Evolutionary conservation across 441 rosid species (phyloP).

Genomic region (Syzygium syzygioides): DNA sequence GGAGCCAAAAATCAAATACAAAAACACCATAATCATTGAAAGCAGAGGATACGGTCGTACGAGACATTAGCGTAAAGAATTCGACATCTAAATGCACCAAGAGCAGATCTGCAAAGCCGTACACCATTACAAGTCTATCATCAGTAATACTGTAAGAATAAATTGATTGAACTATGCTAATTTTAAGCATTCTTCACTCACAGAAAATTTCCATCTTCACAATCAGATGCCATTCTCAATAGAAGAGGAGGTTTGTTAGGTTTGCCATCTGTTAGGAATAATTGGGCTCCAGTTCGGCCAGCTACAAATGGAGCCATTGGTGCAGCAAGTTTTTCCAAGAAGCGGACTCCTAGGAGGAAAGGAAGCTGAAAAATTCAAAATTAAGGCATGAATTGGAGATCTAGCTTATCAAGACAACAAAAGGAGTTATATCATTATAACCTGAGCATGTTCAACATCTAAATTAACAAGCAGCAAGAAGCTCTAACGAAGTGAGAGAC

Average conservation of each 20-base stretch:
- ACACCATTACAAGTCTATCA: not conserved
- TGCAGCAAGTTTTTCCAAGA: slow-evolving; percentile 73
- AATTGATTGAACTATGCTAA: not conserved
- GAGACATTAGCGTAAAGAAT: slow-evolving; percentile 82
- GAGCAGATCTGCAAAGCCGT: slow-evolving; percentile 50
- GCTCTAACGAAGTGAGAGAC: not conserved
- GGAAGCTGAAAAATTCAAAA: slow-evolving; percentile 57
- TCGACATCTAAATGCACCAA: slow-evolving; percentile 69
- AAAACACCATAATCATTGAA: not conserved
- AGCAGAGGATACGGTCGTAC: slow-evolving; percentile 79
- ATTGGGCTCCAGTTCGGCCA: slow-evolving; percentile 79
- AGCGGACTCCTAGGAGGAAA: slow-evolving; percentile 72
- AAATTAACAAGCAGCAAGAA: not conserved
- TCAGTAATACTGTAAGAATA: not conserved
- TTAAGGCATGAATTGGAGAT: not conserved
- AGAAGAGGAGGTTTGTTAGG: slow-evolving; percentile 80
- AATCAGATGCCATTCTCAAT: slow-evolving; percentile 78
- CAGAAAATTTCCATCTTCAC: slow-evolving; percentile 65
- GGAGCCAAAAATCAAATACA: not conserved
- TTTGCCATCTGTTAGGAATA: slow-evolving; percentile 80
- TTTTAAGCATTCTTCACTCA: slow-evolving; percentile 24
- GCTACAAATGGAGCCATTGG: slow-evolving; percentile 70
- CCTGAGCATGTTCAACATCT: not conserved
- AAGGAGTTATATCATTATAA: not conserved
- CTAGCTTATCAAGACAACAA: not conserved